Conservation (phyloP, 2,329 filamentous ascomycete species). For the Fusarium sp. region DNA sequence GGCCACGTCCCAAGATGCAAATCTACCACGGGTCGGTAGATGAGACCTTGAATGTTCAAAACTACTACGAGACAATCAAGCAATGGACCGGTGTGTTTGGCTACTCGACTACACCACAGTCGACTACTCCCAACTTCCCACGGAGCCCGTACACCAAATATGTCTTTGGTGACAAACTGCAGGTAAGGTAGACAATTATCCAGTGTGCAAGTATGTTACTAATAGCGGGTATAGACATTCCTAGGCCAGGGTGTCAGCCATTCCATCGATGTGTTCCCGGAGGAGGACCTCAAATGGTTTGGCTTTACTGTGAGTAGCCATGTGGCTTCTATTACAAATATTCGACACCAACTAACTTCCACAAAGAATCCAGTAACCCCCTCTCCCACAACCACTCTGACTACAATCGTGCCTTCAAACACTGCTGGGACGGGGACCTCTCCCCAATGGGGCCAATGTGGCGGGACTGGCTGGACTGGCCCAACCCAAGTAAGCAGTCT, state of each 20-base stretch:
- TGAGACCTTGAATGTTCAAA: conserved; percentile 60
- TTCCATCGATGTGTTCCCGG: conserved; percentile 32
- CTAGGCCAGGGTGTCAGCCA: conserved; percentile 32
- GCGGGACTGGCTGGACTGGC: conserved; percentile 27
- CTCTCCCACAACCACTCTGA: conserved; percentile 8
- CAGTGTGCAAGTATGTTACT: neutral
- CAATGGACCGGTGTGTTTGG: conserved; percentile 65
- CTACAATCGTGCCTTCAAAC: conserved; percentile 1
- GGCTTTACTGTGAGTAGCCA: conserved; percentile 18
- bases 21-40: conserved; percentile 68
- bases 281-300: conserved; percentile 38
- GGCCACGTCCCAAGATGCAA: conserved; percentile 65
- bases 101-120: conserved; percentile 48
- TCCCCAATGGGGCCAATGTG: conserved; percentile 39
- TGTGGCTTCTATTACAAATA: accelerated
- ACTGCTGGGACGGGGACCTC: conserved; percentile 16
- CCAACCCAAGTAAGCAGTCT: conserved; percentile 17
- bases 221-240: conserved; percentile 16
- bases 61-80: conserved; percentile 68
- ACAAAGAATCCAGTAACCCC: conserved; percentile 2
- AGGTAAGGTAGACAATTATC: neutral
- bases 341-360: neutral
- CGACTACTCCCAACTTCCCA: conserved; percentile 49
- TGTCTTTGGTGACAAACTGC: conserved; percentile 51
- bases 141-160: conserved; percentile 53